phyloP scores from a whole-genome alignment of 768 basidiomycete species.

The Nevesoporus exiguus region DNA sequence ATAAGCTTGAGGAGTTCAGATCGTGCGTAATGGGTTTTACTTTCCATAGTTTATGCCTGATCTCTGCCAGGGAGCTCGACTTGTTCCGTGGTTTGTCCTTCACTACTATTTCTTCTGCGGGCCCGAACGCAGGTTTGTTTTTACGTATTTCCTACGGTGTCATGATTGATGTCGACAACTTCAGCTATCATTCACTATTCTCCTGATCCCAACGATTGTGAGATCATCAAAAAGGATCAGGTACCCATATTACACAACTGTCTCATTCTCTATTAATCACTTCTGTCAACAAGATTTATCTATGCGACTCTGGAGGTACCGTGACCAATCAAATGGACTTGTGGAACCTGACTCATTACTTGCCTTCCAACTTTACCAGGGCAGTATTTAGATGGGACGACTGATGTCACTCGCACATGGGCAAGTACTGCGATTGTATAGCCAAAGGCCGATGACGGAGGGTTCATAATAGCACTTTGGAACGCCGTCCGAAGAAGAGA shows the following conservation, averaged over 20 bases:
- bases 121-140: slow-evolving; percentile 80
- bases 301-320: slow-evolving; percentile 85
- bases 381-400: slow-evolving; percentile 91
- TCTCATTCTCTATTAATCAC: slow-evolving; percentile 33
- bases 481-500: slow-evolving; percentile 76
- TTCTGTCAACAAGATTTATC: slow-evolving; percentile 51
- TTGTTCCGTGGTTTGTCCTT: slow-evolving; percentile 89
- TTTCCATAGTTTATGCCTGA: not conserved
- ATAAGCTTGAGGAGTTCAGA: slow-evolving; percentile 74
- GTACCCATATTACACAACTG: slow-evolving; percentile 31
- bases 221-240: slow-evolving; percentile 72
- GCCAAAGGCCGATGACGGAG: not conserved
- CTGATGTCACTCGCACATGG: slow-evolving; percentile 90
- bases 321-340: not conserved
- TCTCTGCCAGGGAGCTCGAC: slow-evolving; percentile 56
- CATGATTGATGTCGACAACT: not conserved
- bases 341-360: not conserved
- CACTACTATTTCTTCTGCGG: slow-evolving; percentile 87
- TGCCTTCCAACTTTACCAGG: slow-evolving; percentile 33
- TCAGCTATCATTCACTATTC: slow-evolving; percentile 91
- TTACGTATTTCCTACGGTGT: not conserved
- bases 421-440: slow-evolving; percentile 37
- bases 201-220: slow-evolving; percentile 71
- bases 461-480: slow-evolving; percentile 73
- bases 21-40: slow-evolving; percentile 49